Evolutionary conservation across 768 basidiomycete genomes (phyloP).

Genomic region (Russula sp.): DNA sequence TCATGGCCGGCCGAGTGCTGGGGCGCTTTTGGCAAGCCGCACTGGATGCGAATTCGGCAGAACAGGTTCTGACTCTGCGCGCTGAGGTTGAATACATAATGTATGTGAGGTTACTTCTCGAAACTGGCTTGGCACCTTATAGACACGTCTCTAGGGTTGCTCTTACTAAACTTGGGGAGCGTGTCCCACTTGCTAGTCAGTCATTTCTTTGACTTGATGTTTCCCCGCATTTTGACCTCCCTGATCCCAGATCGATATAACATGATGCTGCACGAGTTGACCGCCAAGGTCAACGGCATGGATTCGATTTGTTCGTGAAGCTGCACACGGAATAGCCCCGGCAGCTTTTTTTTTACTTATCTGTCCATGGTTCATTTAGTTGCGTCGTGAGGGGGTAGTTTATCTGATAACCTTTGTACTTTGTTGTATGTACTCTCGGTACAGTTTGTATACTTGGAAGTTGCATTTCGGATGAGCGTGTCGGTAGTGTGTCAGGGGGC

Average conservation of each 20-base stretch:
- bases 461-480: not conserved
- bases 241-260: constrained; percentile 45
- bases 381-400: not conserved
- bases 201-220: constrained; percentile 11
- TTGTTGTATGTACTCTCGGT: not conserved
- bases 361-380: not conserved
- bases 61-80: constrained; percentile 57
- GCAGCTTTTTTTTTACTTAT: not conserved
- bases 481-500: not conserved
- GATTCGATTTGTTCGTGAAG: not conserved
- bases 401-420: not conserved
- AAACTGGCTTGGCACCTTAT: not conserved
- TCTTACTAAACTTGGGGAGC: constrained; percentile 59
- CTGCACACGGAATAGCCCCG: not conserved
- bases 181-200: constrained; percentile 60
- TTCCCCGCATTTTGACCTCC: not conserved
- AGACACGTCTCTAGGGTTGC: constrained; percentile 44
- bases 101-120: constrained; percentile 40
- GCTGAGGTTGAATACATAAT: constrained; percentile 67
- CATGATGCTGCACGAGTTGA: constrained; percentile 51
- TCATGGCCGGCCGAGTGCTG: constrained; percentile 61
- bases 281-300: constrained; percentile 33
- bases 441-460: constrained; percentile 5
- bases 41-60: constrained; percentile 51
- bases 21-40: constrained; percentile 65